These are phyloP conservation scores for Gracilaria caudata DNA, from an alignment of 23 red algal genomes.

Conservation along the genomic window DNA sequence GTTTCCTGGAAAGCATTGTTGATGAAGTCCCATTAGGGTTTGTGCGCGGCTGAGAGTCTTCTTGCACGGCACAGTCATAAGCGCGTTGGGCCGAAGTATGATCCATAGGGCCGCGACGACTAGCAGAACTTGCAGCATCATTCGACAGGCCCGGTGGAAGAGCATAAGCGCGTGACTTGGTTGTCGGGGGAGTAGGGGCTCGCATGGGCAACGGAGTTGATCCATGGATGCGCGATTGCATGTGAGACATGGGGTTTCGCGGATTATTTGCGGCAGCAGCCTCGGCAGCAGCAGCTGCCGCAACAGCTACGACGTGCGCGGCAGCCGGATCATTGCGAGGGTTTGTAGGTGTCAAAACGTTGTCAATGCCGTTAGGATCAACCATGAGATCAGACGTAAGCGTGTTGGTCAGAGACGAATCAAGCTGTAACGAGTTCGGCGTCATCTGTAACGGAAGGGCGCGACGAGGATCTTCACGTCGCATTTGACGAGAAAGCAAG, in stretches of 20 bases:
- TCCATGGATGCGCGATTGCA: not conserved
- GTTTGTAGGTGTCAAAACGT: not conserved
- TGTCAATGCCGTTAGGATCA: constrained; percentile 3
- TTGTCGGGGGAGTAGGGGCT: constrained; percentile 2
- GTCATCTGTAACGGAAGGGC: not conserved
- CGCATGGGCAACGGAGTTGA: constrained; percentile 3
- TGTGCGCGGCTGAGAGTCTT: constrained; percentile 42
- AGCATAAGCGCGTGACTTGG: constrained; percentile 20
- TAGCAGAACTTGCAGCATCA: constrained; percentile 49
- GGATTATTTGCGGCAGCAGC: constrained; percentile 18
- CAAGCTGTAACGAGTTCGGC: not conserved
- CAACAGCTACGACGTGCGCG: not conserved
- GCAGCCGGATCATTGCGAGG: constrained; percentile 2
- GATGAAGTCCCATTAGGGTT: constrained; percentile 15
- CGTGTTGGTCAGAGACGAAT: constrained; percentile 10
- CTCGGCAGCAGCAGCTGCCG: constrained; percentile 13
- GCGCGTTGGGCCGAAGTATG: not conserved
- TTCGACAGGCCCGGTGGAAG: constrained; percentile 17
- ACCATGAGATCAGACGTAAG: constrained; percentile 14
- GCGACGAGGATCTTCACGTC: constrained; percentile 2
- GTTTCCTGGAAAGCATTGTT: constrained; percentile 12
- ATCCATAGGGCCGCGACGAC: constrained; percentile 50
- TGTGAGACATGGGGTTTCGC: constrained; percentile 17
- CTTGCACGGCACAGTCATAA: constrained; percentile 42
- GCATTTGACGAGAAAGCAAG: constrained; percentile 2